Conservation (phyloP, 2,329 filamentous ascomycete genomes). For the Colletotrichum spaethianum region DNA sequence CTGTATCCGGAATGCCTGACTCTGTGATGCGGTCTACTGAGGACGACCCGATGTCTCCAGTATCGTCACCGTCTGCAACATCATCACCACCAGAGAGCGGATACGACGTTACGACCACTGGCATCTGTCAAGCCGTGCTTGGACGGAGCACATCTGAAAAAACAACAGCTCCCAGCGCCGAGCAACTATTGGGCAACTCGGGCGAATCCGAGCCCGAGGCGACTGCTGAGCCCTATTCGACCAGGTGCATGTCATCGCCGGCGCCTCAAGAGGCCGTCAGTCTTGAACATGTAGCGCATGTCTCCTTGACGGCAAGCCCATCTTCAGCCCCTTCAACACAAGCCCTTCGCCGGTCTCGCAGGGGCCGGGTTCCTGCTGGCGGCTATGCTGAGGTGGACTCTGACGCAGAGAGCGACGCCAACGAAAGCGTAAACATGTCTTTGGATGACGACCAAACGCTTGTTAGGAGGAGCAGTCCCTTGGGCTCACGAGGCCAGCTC, state of each 20-base stretch:
- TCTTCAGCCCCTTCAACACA: not conserved
- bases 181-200: not conserved
- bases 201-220: not conserved
- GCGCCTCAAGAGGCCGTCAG: not conserved
- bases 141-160: not conserved
- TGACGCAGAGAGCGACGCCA: not conserved
- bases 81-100: not conserved
- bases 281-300: not conserved
- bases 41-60: not conserved
- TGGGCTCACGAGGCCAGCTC: not conserved
- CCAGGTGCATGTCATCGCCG: not conserved
- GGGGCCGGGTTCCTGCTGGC: not conserved
- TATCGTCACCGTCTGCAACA: not conserved
- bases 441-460: not conserved
- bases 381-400: constrained; percentile 1
- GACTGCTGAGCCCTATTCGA: not conserved
- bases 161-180: not conserved
- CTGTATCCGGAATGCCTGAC: not conserved
- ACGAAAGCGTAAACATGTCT: not conserved
- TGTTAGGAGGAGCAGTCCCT: not conserved
- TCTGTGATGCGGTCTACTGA: constrained; percentile 1
- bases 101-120: not conserved
- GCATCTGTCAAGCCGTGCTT: not conserved
- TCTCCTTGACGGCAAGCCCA: not conserved
- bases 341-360: not conserved